These are phyloP conservation scores for Gastrodia elata DNA, from an alignment of 106 monocot genomes.

Conservation along the genomic window DNA sequence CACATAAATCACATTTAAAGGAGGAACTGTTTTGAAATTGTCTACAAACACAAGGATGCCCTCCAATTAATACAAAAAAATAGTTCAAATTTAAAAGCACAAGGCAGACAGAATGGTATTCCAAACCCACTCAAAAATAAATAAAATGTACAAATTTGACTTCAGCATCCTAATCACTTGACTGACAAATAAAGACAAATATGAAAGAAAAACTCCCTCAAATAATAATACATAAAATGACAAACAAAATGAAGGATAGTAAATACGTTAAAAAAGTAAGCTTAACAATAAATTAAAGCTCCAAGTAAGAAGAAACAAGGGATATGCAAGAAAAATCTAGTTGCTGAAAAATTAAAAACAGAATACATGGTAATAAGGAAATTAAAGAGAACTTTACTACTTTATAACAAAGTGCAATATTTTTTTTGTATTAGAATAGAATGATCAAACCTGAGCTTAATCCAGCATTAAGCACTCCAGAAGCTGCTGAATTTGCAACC, in stretches of 20 bases:
- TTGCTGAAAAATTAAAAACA: neutral
- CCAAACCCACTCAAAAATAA: no score
- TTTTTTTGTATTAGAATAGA: neutral
- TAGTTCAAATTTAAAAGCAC: no score
- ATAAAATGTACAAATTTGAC: no score
- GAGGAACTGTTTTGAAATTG: no score
- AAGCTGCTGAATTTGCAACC: constrained; percentile 95
- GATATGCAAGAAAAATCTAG: neutral
- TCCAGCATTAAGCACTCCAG: constrained; percentile 89
- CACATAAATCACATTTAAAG: no score
- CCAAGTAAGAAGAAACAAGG: neutral
- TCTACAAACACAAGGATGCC: no score
- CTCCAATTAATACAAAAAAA: no score
- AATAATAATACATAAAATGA: neutral
- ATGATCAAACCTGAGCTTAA: constrained; percentile 54
- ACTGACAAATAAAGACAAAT: neutral
- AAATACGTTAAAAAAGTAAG: neutral
- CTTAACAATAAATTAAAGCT: neutral
- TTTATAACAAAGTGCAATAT: neutral
- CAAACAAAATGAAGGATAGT: neutral
- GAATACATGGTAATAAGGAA: neutral
- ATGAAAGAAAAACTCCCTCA: neutral
- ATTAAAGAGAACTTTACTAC: neutral
- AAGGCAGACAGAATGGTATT: no score
- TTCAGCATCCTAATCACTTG: neutral